Evolutionary conservation across 805 yeast species (phyloP).

Genomic region (Candida suzukii): DNA sequence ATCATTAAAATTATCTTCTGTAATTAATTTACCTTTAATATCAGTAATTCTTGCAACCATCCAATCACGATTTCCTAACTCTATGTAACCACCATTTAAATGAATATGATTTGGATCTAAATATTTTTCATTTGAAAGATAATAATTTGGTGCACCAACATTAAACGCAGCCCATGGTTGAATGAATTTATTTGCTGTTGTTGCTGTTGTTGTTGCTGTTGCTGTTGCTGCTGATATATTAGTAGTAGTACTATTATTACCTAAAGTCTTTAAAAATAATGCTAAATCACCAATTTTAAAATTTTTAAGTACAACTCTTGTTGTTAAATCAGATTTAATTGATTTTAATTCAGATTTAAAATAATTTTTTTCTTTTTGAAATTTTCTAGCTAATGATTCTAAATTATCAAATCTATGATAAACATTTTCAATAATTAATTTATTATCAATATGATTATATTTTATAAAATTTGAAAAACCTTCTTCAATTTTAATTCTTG

Average conservation of each 20-base stretch:
- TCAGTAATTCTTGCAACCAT: conserved; percentile 61
- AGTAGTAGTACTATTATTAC: not conserved
- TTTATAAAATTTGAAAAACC: conserved; percentile 28
- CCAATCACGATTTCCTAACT: conserved; percentile 60
- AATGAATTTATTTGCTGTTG: not conserved
- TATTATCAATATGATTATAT: conserved; percentile 17
- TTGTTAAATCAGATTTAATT: conserved; percentile 27
- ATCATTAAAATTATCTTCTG: conserved; percentile 31
- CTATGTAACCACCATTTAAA: conserved; percentile 8
- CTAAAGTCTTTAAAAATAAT: conserved; percentile 68
- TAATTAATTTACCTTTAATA: conserved; percentile 50
- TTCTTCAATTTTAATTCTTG: conserved; percentile 14
- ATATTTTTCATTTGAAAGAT: conserved; percentile 40
- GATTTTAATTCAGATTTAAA: conserved; percentile 39
- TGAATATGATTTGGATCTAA: conserved; percentile 2
- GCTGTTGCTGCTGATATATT: not conserved
- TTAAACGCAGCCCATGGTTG: conserved; percentile 95
- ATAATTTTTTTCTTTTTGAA: conserved; percentile 63
- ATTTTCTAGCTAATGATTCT: conserved; percentile 79
- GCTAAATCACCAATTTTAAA: conserved; percentile 75
- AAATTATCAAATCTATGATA: conserved; percentile 81
- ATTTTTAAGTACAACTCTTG: conserved; percentile 57
- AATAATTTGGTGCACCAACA: conserved; percentile 78
- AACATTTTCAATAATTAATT: conserved; percentile 30
- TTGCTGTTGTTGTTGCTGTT: not conserved